These are phyloP conservation scores for Melaleuca alternifolia DNA, from an alignment of 345 rosid genomes.

Conservation along the genomic window DNA sequence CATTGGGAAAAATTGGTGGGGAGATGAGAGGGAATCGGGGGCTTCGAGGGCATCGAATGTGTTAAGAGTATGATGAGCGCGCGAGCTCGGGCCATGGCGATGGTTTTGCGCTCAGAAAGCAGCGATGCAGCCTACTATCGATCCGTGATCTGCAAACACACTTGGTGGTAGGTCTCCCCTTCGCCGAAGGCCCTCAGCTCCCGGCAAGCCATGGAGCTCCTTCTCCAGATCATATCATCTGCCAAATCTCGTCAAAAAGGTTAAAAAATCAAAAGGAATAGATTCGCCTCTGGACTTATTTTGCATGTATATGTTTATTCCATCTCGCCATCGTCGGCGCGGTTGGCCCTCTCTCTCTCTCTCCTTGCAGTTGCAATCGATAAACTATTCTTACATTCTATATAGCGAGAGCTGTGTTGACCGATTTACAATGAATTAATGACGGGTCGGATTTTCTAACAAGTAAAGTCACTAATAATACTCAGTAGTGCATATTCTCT, in stretches of 20 bases:
- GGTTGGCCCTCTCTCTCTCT: too few species aligned
- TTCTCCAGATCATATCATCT: slow-evolving; percentile 7
- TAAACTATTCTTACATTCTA: too few species aligned
- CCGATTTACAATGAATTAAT: too few species aligned
- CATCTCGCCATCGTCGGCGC: too few species aligned
- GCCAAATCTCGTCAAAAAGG: background rate
- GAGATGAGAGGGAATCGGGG: background rate
- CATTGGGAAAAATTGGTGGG: background rate
- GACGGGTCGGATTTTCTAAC: too few species aligned
- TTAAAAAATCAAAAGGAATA: background rate
- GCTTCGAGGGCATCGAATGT: background rate
- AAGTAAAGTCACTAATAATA: too few species aligned
- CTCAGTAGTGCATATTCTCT: too few species aligned
- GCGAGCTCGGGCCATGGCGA: background rate
- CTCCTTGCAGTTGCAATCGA: too few species aligned
- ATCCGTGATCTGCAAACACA: background rate
- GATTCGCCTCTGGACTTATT: background rate
- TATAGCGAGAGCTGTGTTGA: too few species aligned
- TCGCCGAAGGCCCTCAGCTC: slow-evolving; percentile 1
- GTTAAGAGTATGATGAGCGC: slow-evolving; percentile 1
- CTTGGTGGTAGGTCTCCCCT: slow-evolving; percentile 7
- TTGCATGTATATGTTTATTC: background rate
- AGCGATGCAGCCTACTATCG: background rate
- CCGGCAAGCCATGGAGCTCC: slow-evolving; percentile 1
- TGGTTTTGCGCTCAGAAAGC: background rate